These are phyloP conservation scores for Microbotryomycetes sp. DNA, from an alignment of 1,284 basidiomycete genomes.

Conservation along the genomic window DNA sequence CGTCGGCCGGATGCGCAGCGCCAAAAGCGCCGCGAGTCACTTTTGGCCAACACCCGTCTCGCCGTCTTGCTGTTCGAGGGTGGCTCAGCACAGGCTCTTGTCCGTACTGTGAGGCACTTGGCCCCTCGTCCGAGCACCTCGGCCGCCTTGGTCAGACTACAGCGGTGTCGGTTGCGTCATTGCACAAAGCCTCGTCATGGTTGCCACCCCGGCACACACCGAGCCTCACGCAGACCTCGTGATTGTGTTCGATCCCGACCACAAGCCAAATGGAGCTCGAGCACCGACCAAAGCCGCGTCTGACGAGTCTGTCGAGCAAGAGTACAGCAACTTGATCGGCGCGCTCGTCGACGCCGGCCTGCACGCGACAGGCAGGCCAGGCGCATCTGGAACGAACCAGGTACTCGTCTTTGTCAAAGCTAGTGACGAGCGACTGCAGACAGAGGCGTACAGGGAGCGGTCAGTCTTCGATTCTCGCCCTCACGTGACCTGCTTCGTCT, in stretches of 20 bases:
- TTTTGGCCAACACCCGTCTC: too few relatives aligned
- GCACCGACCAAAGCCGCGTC: neutral
- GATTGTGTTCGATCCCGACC: constrained; percentile 13
- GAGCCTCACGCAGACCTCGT: constrained; percentile 20
- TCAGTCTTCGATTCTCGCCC: constrained; percentile 44
- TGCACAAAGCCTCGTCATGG: neutral
- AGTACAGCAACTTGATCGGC: constrained; percentile 59
- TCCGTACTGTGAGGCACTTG: too few relatives aligned
- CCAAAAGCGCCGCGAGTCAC: too few relatives aligned
- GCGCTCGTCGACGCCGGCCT: constrained; percentile 57
- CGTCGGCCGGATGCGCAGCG: too few relatives aligned
- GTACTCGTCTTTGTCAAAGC: constrained; percentile 73
- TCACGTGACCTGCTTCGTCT: constrained; percentile 11
- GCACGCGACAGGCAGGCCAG: constrained; percentile 61
- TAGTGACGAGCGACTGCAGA: constrained; percentile 54
- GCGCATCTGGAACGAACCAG: constrained; percentile 60
- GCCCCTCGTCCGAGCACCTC: too few relatives aligned
- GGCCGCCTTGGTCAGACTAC: too few relatives aligned
- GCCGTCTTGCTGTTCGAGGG: too few relatives aligned
- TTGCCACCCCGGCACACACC: neutral
- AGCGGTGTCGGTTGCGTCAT: neutral
- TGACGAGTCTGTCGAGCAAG: constrained; percentile 37
- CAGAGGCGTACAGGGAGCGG: constrained; percentile 67
- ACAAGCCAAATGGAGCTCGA: constrained; percentile 3
- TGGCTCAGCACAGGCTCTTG: too few relatives aligned